Base-by-base conservation (phyloP, 2,329 filamentous ascomycete genomes). In the Diaporthe nobilis region DNA sequence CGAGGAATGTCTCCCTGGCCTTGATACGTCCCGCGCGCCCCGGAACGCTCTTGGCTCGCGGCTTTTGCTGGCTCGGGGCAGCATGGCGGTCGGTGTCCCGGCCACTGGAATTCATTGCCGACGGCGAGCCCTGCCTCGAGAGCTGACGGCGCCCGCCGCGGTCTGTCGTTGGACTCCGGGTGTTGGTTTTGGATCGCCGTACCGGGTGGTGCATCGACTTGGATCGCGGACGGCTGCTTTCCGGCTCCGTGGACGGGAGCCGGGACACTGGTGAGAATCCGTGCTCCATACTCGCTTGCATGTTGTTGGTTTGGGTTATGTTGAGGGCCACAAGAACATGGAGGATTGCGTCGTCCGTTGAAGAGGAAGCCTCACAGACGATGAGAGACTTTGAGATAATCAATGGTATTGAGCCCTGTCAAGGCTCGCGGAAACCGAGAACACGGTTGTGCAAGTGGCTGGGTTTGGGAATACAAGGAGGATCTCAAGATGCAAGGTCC, bases 1-100 rank as follows among this genome's bases (percentile, higher is more conserved):
- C 92, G 15, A 94, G 83, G 76, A 93, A 88, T 74, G 88, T 84
- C 53, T 89, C 90, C 80, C 88, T 91, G 65, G 83, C 83, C 47
- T 70, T 72, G 2, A 88, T 89, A 39, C 82, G 83, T 22, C 83
- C 82, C 6, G 57, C 25, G n/a, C 44, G 42, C n/a, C 82, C 87
- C 0, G 88, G 88, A 44, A 89, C 81, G 0, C 90, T 92, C 78
- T 86, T 86, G 68, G 88, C 87, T 25, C 89, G 87, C 20, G 88
- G 89, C 78, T 83, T 85, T 77, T 87, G 57, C 9, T n/a, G 28
- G 55, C 44, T 31, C 44, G 49, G 31, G 17, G 44, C 25, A 15
- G 28, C 31, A 72, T 87, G 87, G 13, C 91, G 85, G 71, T 88
- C 87, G 79, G 88, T 85, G 53, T 87, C 86, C 76, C 85, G 85